Conservation (phyloP, 1,284 basidiomycete genomes). For the Uromyces viciae-fabae region DNA sequence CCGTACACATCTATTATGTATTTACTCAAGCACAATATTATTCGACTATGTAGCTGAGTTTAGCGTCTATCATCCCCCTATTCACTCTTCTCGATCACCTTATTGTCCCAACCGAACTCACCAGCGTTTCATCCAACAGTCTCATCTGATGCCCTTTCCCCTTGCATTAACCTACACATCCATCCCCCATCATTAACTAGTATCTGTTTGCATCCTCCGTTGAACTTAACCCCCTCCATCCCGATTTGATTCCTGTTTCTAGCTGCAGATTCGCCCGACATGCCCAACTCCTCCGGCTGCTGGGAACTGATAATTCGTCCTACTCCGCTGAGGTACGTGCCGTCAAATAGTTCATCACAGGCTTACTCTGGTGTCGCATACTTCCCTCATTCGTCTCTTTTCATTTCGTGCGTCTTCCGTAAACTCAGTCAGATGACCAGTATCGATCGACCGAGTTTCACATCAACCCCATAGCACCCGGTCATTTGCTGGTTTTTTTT, state of each 20-base stretch:
- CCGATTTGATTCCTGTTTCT: neutral
- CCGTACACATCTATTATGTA: too few relatives aligned
- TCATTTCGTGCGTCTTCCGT: neutral
- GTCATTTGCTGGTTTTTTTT: conserved; percentile 18
- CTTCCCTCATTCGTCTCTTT: neutral
- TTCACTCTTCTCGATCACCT: too few relatives aligned
- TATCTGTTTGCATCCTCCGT: neutral
- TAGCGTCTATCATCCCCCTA: too few relatives aligned
- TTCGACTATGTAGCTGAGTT: too few relatives aligned
- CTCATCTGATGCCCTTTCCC: too few relatives aligned
- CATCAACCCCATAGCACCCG: conserved; percentile 12
- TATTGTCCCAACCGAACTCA: too few relatives aligned
- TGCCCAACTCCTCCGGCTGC: neutral
- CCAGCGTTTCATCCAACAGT: too few relatives aligned
- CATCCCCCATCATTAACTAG: too few relatives aligned
- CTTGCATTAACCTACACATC: too few relatives aligned
- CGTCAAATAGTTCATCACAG: neutral
- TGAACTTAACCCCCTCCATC: neutral
- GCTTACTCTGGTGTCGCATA: neutral
- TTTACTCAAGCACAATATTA: too few relatives aligned
- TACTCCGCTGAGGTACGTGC: neutral
- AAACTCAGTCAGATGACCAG: conserved; percentile 18
- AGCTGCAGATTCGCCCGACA: conserved; percentile 18
- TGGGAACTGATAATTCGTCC: neutral
- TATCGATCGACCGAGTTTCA: neutral